These are phyloP conservation scores for Grosmannia clavigera DNA, from an alignment of 2,329 filamentous ascomycete species.

Conservation along the genomic window DNA sequence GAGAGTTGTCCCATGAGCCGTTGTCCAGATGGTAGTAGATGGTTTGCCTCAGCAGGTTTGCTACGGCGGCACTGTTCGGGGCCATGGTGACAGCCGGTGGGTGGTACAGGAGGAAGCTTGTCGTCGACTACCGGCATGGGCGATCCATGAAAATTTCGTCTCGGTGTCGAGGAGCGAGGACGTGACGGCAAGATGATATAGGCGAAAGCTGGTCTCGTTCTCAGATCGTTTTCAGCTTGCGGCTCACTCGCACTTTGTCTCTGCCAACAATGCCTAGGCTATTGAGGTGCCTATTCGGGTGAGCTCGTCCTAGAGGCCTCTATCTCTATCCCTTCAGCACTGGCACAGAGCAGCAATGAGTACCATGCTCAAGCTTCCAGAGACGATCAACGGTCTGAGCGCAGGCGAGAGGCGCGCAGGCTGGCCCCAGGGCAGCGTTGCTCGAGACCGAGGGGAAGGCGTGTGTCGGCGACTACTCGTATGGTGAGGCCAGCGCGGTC, in stretches of 20 bases:
- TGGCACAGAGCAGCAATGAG: background rate
- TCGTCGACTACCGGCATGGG: constrained; percentile 3
- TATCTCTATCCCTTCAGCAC: background rate
- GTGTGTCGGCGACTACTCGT: background rate
- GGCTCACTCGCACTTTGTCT: background rate
- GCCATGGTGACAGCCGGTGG: constrained; percentile 31
- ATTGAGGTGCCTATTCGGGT: background rate
- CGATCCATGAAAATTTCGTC: constrained; percentile 8
- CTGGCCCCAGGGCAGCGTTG: background rate
- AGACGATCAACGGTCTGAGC: background rate
- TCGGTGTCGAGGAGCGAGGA: too few species aligned
- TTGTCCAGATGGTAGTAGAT: constrained; percentile 74
- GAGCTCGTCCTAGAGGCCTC: background rate
- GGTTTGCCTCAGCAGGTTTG: constrained; percentile 43
- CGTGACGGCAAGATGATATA: background rate
- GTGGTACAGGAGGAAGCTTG: background rate
- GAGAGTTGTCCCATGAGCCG: constrained; percentile 74
- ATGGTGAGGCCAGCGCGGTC: background rate
- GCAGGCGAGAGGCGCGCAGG: background rate
- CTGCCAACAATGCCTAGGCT: background rate
- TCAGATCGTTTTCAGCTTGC: background rate
- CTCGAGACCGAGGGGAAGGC: background rate
- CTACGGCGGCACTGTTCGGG: constrained; percentile 36
- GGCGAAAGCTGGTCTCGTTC: background rate
- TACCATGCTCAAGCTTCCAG: background rate